A percentile compares a stretch with the other conserved stretches of the same genome.
phyloP scores from a whole-genome alignment of 2,329 filamentous ascomycete genomes.

The Scytalidium lignicola region DNA sequence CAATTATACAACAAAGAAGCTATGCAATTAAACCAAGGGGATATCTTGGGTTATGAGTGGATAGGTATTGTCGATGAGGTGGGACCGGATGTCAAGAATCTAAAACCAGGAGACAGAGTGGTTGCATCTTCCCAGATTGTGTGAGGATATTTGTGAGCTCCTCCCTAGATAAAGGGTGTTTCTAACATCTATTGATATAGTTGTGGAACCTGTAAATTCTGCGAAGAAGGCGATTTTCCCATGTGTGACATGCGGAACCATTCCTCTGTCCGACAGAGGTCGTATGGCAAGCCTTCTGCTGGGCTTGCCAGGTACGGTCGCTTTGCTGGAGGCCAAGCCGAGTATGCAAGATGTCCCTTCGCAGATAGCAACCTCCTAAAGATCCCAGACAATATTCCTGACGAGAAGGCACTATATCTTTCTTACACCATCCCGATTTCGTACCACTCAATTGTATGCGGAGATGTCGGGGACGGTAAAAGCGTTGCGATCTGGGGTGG shows the following conservation, averaged over 20 bases:
- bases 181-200: constrained; percentile 1
- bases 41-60: constrained; percentile 60
- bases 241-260: constrained; percentile 55
- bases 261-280: constrained; percentile 53
- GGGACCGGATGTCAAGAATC: constrained; percentile 40
- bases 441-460: constrained; percentile 61
- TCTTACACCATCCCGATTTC: constrained; percentile 59
- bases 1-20: constrained; percentile 31
- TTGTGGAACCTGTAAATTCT: constrained; percentile 48
- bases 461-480: constrained; percentile 57
- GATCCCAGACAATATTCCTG: constrained; percentile 59
- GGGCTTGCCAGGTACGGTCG: constrained; percentile 54
- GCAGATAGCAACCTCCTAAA: constrained; percentile 60
- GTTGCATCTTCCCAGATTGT: constrained; percentile 65
- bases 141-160: constrained; percentile 32
- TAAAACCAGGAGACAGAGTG: constrained; percentile 51
- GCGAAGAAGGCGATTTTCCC: constrained; percentile 46
- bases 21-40: constrained; percentile 40
- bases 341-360: constrained; percentile 61
- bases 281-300: constrained; percentile 44
- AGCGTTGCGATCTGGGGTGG: constrained; percentile 61
- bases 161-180: not conserved
- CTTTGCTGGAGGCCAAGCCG: constrained; percentile 62
- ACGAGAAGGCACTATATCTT: constrained; percentile 61
- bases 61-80: constrained; percentile 54